These are phyloP conservation scores for Neofusicoccum cordaticola DNA, from an alignment of 2,329 filamentous ascomycete genomes.

Conservation along the genomic window DNA sequence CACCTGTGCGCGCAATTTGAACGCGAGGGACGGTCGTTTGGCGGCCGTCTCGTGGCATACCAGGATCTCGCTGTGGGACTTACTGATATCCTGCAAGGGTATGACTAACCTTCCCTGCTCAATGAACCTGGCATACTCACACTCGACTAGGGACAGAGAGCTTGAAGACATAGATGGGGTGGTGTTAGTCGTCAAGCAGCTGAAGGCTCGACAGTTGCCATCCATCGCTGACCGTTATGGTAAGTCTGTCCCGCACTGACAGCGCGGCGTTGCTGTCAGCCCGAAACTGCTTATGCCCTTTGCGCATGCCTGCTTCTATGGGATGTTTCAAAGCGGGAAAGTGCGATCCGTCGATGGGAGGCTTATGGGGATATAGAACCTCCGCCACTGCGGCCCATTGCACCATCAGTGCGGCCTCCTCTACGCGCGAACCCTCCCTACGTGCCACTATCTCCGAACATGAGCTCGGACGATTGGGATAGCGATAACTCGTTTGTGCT, in stretches of 20 bases:
- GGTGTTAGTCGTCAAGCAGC: background rate
- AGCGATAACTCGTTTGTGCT: background rate
- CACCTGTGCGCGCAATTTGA: background rate
- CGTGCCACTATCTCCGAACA: background rate
- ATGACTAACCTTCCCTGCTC: background rate
- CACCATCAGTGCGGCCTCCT: background rate
- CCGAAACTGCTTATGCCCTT: background rate
- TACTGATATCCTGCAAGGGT: constrained; percentile 8
- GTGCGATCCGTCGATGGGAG: background rate
- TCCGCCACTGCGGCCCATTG: background rate
- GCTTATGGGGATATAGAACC: background rate
- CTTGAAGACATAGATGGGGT: constrained; percentile 2
- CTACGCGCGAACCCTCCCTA: background rate
- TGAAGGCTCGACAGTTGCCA: constrained; percentile 5
- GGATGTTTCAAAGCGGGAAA: background rate
- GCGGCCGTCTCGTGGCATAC: constrained; percentile 8
- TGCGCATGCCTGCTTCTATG: background rate
- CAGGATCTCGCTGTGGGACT: constrained; percentile 9
- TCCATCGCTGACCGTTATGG: background rate
- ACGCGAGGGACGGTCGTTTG: constrained; percentile 2
- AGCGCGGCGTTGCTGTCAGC: background rate
- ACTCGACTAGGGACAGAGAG: background rate
- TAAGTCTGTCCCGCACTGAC: background rate
- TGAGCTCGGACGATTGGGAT: constrained; percentile 12
- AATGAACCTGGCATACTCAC: background rate